Evolutionary conservation across 1,284 basidiomycete species (phyloP), one percentile per base, ranked within the genome.

Genomic region (Ustilago hordei): DNA sequence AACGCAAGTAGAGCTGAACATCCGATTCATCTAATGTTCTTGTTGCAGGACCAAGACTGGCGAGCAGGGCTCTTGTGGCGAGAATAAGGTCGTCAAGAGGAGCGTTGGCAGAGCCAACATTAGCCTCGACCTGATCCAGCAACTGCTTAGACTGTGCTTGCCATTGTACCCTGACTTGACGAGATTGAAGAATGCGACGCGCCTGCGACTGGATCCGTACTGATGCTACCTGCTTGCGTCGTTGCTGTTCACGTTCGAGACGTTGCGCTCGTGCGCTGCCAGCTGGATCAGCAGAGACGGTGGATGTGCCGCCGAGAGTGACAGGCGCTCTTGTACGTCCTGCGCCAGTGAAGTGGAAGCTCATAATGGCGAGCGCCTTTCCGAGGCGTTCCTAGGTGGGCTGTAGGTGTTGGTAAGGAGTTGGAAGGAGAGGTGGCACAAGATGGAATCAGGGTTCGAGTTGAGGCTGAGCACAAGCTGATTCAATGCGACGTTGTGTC

Each of bases 341-440:
- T 34, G 69, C 67, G 52, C 78, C 78, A 3, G 75, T 80, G 60
- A 80, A 80, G 53, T 80, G 69, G 55, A 75, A 80, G 64, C 69
- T 69, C 77, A 79, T 79, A 3, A 31, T 32, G 59, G 35, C 23
- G 35, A 7, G 28, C 17, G 28, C n/a, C 15, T 19, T 0, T 8
- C 32, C 12, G 35, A 31, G 34, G 15, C 8, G 36, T 55, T n/a
- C 23, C n/a, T 47, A 41, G 5, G 28, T 28, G 11, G 1, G 19
- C 13, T 48, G 45, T 48, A 4, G 19, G 19, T 11, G n/a, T 48
- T 9, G 17, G n/a, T 48, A 48, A 19, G 8, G 23, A 48, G 45
- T 23, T 57, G 58, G 57, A 47, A 43, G 12, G 23, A 15, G 43
- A 50, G 28, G 48, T 17, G 17, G 41, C n/a, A 19, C 13, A 50